These are phyloP conservation scores for Colletotrichum karsti DNA, from an alignment of 2,329 filamentous ascomycete species.

Conservation along the genomic window DNA sequence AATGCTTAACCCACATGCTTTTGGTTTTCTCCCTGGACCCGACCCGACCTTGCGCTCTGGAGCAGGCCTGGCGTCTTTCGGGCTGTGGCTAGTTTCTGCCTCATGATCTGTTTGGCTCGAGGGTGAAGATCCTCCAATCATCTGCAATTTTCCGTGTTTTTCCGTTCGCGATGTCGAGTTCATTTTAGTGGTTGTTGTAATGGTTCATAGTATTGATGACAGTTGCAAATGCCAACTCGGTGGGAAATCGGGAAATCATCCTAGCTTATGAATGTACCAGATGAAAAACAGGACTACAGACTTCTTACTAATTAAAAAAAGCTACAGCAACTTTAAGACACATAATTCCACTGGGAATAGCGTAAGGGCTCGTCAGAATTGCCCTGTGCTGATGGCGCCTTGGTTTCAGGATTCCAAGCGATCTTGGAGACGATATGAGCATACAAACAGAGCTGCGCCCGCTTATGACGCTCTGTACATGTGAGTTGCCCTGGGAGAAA, in stretches of 20 bases:
- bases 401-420: background rate
- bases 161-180: background rate
- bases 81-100: background rate
- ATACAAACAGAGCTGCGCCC: background rate
- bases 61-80: background rate
- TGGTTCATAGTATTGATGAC: background rate
- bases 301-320: background rate
- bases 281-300: background rate
- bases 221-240: background rate
- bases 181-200: background rate
- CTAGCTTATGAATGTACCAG: background rate
- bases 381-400: background rate
- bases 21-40: background rate
- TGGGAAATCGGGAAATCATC: conserved; percentile 4
- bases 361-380: background rate
- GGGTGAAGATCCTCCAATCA: background rate
- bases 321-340: background rate
- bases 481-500: background rate
- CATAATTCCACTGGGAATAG: background rate
- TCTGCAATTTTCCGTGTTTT: background rate
- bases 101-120: background rate
- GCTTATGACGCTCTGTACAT: background rate
- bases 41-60: background rate
- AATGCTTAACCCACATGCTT: background rate
- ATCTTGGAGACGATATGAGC: background rate